phyloP scores from a whole-genome alignment of 306 rosid genomes.

The Rosa rugosa region DNA sequence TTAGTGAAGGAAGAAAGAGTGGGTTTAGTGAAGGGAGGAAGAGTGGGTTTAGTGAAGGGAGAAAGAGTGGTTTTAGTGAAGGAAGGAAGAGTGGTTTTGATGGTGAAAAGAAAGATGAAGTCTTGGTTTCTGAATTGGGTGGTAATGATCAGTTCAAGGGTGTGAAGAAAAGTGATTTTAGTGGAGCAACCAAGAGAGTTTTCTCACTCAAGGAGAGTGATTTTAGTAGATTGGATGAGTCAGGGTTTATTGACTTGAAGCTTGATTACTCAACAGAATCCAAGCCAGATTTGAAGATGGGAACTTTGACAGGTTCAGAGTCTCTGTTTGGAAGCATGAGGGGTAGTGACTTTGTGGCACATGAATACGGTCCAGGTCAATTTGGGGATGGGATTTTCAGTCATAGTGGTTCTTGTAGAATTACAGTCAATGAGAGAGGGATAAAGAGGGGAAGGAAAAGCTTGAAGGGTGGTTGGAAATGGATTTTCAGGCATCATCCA shows the following conservation, averaged over 20 bases:
- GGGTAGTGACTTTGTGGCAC: constrained; percentile 38
- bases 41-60: constrained; percentile 46
- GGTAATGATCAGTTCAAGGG: constrained; percentile 30
- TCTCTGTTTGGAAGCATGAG: constrained; percentile 67
- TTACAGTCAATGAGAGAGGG: constrained; percentile 76
- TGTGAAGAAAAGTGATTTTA: constrained; percentile 39
- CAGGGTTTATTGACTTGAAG: constrained; percentile 85
- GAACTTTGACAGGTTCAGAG: constrained; percentile 28
- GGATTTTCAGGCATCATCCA: constrained; percentile 81
- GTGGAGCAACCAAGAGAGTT: constrained; percentile 58
- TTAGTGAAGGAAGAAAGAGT: constrained; percentile 59
- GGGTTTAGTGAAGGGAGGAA: constrained; percentile 81
- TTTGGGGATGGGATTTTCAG: constrained; percentile 40
- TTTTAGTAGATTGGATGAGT: constrained; percentile 84
- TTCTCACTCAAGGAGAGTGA: constrained; percentile 90
- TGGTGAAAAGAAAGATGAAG: constrained; percentile 47
- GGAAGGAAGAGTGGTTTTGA: constrained; percentile 79
- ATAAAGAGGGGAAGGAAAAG: constrained; percentile 70
- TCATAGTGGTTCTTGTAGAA: constrained; percentile 83
- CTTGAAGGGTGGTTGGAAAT: constrained; percentile 82
- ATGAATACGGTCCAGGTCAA: constrained; percentile 38
- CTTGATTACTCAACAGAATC: constrained; percentile 76
- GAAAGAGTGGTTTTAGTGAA: constrained; percentile 92
- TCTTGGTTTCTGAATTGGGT: constrained; percentile 35
- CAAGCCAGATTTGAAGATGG: constrained; percentile 50